A percentile compares a stretch with the other conserved stretches of the same genome.
These are phyloP conservation scores for Euphorbia tirucalli DNA, from an alignment of 345 rosid genomes.

Conservation along the genomic window DNA sequence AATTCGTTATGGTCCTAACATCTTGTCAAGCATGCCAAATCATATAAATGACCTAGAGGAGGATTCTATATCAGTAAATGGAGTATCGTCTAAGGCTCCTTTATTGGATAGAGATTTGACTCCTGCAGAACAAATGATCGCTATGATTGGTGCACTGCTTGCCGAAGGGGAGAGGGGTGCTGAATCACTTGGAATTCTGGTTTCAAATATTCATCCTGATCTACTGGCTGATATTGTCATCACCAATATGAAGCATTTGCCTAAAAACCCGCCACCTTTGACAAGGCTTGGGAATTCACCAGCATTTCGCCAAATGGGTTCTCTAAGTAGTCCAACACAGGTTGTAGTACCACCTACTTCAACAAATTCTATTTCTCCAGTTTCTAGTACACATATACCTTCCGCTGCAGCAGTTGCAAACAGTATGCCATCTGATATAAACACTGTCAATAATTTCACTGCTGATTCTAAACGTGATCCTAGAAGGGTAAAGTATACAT, in stretches of 20 bases:
- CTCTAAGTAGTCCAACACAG: slow-evolving; percentile 47
- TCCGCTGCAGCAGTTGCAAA: slow-evolving; percentile 37
- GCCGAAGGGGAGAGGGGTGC: slow-evolving; percentile 99
- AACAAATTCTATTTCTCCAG: slow-evolving; percentile 45
- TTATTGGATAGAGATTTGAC: slow-evolving; percentile 60
- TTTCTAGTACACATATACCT: slow-evolving; percentile 38
- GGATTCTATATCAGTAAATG: slow-evolving; percentile 56
- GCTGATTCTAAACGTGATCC: slow-evolving; percentile 89
- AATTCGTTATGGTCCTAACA: slow-evolving; percentile 42
- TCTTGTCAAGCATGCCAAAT: slow-evolving; percentile 35
- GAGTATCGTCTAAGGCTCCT: slow-evolving; percentile 43
- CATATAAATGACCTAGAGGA: slow-evolving; percentile 49
- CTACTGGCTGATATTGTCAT: slow-evolving; percentile 96
- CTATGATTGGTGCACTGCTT: slow-evolving; percentile 97
- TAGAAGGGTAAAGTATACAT: slow-evolving; percentile 60
- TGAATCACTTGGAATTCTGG: slow-evolving; percentile 88
- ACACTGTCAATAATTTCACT: slow-evolving; percentile 39
- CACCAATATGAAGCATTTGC: slow-evolving; percentile 92
- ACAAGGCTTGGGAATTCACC: slow-evolving; percentile 46
- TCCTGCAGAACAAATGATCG: slow-evolving; percentile 95
- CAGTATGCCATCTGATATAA: slow-evolving; percentile 46
- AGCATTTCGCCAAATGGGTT: slow-evolving; percentile 34
- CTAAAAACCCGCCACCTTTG: slow-evolving; percentile 59
- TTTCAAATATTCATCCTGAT: slow-evolving; percentile 93
- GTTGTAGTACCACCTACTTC: slow-evolving; percentile 37